Base-by-base conservation (phyloP, 345 rosid genomes). In the Sapria himalayana region DNA sequence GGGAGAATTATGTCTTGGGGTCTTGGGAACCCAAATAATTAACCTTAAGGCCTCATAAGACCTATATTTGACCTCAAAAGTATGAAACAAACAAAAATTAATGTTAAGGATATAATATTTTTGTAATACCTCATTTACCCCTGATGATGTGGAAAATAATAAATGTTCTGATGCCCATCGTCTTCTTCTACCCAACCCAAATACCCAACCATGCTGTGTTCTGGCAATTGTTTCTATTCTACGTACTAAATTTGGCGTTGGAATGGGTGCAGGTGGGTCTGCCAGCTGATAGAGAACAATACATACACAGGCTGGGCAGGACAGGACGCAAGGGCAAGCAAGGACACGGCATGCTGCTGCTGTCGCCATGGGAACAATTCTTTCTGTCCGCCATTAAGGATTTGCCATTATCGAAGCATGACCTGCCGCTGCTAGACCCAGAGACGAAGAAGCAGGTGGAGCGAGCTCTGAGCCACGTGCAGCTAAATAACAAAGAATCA, bases 251-350 rank as follows among this genome's bases (percentile, higher is more conserved):
- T n/a, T n/a, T n/a, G n/a, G n/a, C n/a, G n/a, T n/a, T n/a, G n/a
- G n/a, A n/a, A n/a, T n/a, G n/a, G n/a, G n/a, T n/a, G 22, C 60
- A 91, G 99, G 60, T 80, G 66, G 99, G 99, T 22, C 29, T 77
- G 62, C 99, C 99, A 22, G 50, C 94, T 39, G 92, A 72, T 54
- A 73, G 92, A 60, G 63, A 80, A 52, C 96, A 91, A 29, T 91
- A 91, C 53, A 78, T 91, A 54, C 99, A 84, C 51, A 60, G 99
- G 40, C 85, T 91, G 25, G 96, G 99, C 22, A 70, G 99, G 61
- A 91, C 99, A 1, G 99, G 99, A 20, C 76, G 96, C 3, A 84
- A 65, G 51, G 99, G 96, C 22, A 91, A 91, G 67, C 82, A 73
- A 73, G 99, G 99, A 41, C 63, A 73, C 66, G 99, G 99, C 38